A percentile compares a stretch with the other conserved stretches of the same genome.
These are phyloP conservation scores for Aegilops tauschii DNA, from an alignment of 176 grass and related monocot genomes.

Conservation along the genomic window DNA sequence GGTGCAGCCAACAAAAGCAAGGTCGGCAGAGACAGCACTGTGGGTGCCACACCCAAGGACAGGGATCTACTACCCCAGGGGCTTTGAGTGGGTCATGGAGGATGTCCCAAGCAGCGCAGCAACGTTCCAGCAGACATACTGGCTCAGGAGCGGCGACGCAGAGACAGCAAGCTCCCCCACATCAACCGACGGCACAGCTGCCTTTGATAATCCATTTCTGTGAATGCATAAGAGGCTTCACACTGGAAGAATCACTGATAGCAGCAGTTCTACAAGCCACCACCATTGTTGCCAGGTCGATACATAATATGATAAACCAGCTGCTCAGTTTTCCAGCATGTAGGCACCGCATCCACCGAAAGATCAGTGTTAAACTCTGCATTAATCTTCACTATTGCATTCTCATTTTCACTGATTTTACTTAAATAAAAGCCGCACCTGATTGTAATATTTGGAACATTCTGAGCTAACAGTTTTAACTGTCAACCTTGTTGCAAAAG, in stretches of 20 bases:
- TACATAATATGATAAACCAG: slow-evolving; percentile 21
- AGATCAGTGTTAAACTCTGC: slow-evolving; percentile 31
- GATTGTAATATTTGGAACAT: slow-evolving; percentile 8
- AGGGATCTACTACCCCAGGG: slow-evolving; percentile 90
- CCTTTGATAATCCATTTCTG: slow-evolving; percentile 48
- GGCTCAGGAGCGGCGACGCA: slow-evolving; percentile 65
- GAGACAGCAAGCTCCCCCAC: slow-evolving; percentile 34
- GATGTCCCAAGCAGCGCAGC: slow-evolving; percentile 71
- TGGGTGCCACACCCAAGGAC: slow-evolving; percentile 93
- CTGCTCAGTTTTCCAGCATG: slow-evolving; percentile 20
- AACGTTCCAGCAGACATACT: slow-evolving; percentile 53
- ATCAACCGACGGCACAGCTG: slow-evolving; percentile 16
- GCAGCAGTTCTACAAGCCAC: slow-evolving; percentile 8
- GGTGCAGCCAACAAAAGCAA: slow-evolving; percentile 24
- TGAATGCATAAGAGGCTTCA: slow-evolving; percentile 28
- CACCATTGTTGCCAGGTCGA: slow-evolving; percentile 23
- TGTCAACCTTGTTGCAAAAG: neutral
- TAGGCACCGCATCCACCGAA: neutral
- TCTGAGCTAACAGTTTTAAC: neutral
- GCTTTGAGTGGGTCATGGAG: slow-evolving; percentile 95
- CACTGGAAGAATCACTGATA: slow-evolving; percentile 28
- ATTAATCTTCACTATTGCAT: neutral
- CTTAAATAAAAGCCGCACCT: neutral
- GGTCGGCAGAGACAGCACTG: slow-evolving; percentile 42
- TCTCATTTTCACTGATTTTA: neutral